phyloP scores from a whole-genome alignment of 257 asterid species.

The Ilex asprella region DNA sequence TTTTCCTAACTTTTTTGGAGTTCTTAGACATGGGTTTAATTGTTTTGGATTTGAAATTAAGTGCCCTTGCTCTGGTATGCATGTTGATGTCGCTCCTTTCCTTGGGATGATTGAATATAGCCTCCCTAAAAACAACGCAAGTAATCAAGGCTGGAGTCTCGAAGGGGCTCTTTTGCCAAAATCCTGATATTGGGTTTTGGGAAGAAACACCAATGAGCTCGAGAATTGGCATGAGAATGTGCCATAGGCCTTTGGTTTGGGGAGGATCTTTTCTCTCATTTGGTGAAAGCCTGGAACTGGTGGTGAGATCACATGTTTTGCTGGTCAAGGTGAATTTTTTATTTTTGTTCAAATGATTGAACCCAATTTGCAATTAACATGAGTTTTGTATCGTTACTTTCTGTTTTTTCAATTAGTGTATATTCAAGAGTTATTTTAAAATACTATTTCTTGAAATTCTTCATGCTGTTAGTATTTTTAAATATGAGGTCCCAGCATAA shows the following conservation, averaged over 20 bases:
- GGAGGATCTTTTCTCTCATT: constrained; percentile 43
- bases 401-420: background rate
- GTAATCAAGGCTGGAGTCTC: constrained; percentile 97
- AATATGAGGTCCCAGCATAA: no score
- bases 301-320: background rate
- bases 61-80: constrained; percentile 1
- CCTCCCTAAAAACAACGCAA: constrained; percentile 23
- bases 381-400: background rate
- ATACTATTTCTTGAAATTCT: no score
- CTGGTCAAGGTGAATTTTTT: background rate
- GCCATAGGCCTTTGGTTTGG: constrained; percentile 97
- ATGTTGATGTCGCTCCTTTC: constrained; percentile 15
- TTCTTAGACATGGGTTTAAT: no score
- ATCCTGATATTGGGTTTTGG: constrained; percentile 30
- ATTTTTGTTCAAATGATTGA: background rate
- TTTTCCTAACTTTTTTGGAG: no score
- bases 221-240: constrained; percentile 68
- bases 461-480: no score
- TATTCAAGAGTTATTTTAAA: background rate
- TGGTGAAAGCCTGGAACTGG: constrained; percentile 17
- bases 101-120: constrained; percentile 35
- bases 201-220: constrained; percentile 54
- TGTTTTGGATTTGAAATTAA: background rate
- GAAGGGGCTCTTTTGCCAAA: constrained; percentile 41
- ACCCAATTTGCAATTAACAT: background rate